Base-by-base conservation (phyloP, 768 basidiomycete genomes). In the Mycena metata region DNA sequence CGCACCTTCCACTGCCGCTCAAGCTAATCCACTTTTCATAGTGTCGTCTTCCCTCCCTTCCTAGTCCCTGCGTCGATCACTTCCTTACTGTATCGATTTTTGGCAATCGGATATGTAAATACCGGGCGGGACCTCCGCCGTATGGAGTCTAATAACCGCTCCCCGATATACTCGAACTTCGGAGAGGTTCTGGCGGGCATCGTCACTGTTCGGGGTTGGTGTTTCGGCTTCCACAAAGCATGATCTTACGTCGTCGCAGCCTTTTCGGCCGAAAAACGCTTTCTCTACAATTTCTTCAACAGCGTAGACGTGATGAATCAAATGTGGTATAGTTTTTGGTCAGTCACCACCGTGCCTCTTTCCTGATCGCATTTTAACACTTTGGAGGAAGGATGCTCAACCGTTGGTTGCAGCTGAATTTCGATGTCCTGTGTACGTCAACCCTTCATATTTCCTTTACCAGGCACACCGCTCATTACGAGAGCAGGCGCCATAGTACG, bases 121-220 rank as follows among this genome's bases (percentile, higher is more conserved):
- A 43, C 58, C 5, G 50, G 49, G 5, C 39, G 65, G 1, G 65
- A 66, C 23, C 35, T 66, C 13, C 30, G 58, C 15, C 57, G 65
- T 2, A 66, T 54, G 65, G 58, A 66, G 45, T 26, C 57, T 3
- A 66, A 66, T 23, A 52, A 42, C 2, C 41, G 57, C n/a, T 52
- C 50, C 59, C 93, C 94, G 0, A 94, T 95, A 67, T 94, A 91
- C 79, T 91, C 92, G 6, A 91, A 90, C 58, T 96, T 95, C 70
- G 87, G 89, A 17, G 94, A 95, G 75, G 79, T 96, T 7, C 78
- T 97, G 21, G 93, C 95, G 60, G 95, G 95, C 24, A 93, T 96
- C 52, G 92, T 96, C 30, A 96, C 95, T 11, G 93, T 97, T 46
- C 13, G 35, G 60, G 69, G 39, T 39, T 11, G 10, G 15, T 39